Evolutionary conservation across 305 asterid genomes (phyloP).

Genomic region (Withania somnifera): DNA sequence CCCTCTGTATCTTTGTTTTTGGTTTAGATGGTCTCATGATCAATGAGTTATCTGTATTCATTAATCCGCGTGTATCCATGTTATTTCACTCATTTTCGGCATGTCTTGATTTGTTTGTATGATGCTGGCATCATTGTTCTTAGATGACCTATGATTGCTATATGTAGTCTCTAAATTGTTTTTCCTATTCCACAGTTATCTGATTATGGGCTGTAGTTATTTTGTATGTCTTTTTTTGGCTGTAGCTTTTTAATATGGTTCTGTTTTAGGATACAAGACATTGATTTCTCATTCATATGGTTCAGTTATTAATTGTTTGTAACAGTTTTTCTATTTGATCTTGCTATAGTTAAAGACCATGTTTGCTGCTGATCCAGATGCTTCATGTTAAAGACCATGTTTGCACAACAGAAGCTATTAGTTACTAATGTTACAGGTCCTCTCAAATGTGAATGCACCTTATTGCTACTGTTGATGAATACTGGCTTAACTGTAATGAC

Average conservation of each 20-base stretch:
- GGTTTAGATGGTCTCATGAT: not conserved
- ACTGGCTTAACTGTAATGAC: constrained; percentile 3
- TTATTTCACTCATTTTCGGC: not conserved
- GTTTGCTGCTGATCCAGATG: too few species aligned
- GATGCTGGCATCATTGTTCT: not conserved
- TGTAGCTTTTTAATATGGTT: not conserved
- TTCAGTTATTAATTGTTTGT: not conserved
- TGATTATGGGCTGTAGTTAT: not conserved
- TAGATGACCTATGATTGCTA: not conserved
- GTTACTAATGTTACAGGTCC: not conserved
- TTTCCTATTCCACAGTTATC: not conserved
- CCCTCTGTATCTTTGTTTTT: not conserved
- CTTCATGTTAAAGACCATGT: not conserved
- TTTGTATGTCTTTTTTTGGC: not conserved
- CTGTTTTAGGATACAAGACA: not conserved
- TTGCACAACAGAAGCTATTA: not conserved
- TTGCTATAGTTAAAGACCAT: constrained; percentile 5
- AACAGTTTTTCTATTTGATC: not conserved
- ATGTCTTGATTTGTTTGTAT: not conserved
- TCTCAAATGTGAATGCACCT: constrained; percentile 3
- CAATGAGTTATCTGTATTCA: not conserved
- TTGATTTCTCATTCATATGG: not conserved
- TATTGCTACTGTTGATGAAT: not conserved
- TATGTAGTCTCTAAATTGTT: not conserved
- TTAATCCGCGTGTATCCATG: not conserved